Base-by-base conservation (phyloP, 495 filamentous ascomycete genomes). In the Aspergillus steynii region DNA sequence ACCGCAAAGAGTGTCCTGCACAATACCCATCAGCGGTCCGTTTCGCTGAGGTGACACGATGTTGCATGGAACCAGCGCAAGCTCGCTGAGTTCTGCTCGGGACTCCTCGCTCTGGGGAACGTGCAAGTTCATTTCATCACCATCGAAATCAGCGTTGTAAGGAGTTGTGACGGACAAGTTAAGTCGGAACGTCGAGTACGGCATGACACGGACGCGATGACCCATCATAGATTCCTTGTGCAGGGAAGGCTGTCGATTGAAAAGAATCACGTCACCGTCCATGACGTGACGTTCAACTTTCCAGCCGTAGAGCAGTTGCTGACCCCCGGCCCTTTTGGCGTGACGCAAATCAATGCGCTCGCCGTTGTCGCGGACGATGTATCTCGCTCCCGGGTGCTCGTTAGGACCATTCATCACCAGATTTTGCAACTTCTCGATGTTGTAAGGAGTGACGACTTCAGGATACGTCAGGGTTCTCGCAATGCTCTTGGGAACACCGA, bases 141-240 rank as follows among this genome's bases (percentile, higher is more conserved):
- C 95, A 71, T 99, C 95, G 71, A 99, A 99, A 88, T 99, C 95
- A 61, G 95, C 95, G 75, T 99, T 99, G 80, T 99, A 99, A 1
- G 95, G 95, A 48, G 93, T 94, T 0, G 95, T 99, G 66, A 99
- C 95, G 1, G 95, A 99, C 60, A 99, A 75, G 67, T 99, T 99
- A 27, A 99, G 83, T 34, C 95, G 85, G 81, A 99, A 99, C 1
- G 95, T 99, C 3, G 95, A 99, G 74, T 94, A 99, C 1, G 95
- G 95, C 95, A 99, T 97, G 48, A 99, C 95, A 34, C 88, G 87
- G 46, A 99, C 94, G 55, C 93, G 86, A 78, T 99, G 95, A 75
- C 91, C 95, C 95, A 99, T 99, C 95, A 99, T 99, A 61, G 95
- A 98, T 70, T 99, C 95, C 74, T 99, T 99, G 81, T 99, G 95